phyloP scores from a whole-genome alignment of 164 flowering plant genomes.

The Magnolia kwangsiensis region DNA sequence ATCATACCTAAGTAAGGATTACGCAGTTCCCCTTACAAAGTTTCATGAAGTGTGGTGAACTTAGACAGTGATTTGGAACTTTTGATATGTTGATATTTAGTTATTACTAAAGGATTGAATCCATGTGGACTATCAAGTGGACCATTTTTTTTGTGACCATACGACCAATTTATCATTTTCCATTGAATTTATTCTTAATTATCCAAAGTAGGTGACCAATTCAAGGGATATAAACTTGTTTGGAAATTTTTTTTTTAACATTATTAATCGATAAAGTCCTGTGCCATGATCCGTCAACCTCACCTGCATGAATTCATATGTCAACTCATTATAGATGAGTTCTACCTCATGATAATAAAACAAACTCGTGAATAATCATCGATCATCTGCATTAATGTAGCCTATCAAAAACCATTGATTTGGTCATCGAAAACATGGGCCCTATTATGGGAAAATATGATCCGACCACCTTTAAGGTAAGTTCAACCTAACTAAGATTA shows the following conservation, averaged over 20 bases:
- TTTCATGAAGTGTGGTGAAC: neutral
- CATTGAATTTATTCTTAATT: no score
- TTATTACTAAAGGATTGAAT: neutral
- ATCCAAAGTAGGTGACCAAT: neutral
- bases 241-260: neutral
- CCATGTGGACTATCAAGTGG: neutral
- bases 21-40: neutral
- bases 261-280: neutral
- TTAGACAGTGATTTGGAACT: neutral
- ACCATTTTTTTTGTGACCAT: neutral
- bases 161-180: neutral
- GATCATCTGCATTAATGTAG: no score
- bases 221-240: neutral
- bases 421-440: no score
- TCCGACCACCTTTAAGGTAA: no score
- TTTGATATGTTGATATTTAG: neutral
- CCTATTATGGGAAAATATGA: no score
- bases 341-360: no score
- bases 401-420: no score
- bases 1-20: neutral
- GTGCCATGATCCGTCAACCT: neutral
- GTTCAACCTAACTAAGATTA: no score
- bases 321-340: no score
- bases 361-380: no score
- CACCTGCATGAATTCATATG: neutral